Percentiles rank a stretch among this genome's conserved stretches.
Evolutionary conservation across 108 stramenopile species (phyloP).

Genomic region (Skeletonema grethae): DNA sequence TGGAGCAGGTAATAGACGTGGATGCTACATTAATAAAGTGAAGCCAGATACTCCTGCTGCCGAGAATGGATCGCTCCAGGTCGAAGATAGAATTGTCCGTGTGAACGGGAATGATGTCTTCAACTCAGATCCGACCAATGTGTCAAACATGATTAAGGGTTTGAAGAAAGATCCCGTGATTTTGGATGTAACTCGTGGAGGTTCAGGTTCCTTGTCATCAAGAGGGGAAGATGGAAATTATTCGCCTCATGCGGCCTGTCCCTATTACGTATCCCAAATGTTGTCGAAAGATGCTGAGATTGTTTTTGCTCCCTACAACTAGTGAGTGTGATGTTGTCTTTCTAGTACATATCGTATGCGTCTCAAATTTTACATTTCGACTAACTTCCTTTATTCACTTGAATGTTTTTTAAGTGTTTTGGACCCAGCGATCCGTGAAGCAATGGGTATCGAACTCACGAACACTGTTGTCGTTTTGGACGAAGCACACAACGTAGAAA

Average conservation of each 20-base stretch:
- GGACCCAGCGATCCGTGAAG: constrained; percentile 80
- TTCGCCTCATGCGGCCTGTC: constrained; percentile 73
- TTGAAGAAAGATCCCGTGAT: constrained; percentile 50
- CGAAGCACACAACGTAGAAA: constrained; percentile 97
- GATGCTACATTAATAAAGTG: constrained; percentile 27
- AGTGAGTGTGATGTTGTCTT: constrained; percentile 40
- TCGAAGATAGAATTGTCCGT: constrained; percentile 54
- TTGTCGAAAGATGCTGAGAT: constrained; percentile 75
- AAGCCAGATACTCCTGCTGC: constrained; percentile 37
- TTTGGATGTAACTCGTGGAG: constrained; percentile 51
- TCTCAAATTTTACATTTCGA: no score
- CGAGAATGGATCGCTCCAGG: constrained; percentile 38
- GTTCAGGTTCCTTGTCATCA: constrained; percentile 13
- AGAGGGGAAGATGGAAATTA: constrained; percentile 37
- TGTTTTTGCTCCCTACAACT: constrained; percentile 97
- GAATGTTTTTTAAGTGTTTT: constrained; percentile 41
- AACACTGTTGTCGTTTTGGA: constrained; percentile 94
- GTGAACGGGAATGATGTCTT: constrained; percentile 58
- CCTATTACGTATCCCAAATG: constrained; percentile 84
- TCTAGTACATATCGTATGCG: no score
- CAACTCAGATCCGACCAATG: constrained; percentile 13
- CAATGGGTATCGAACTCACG: constrained; percentile 58
- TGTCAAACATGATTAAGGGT: constrained; percentile 29
- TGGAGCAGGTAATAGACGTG: constrained; percentile 17
- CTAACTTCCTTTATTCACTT: neutral